These are phyloP conservation scores for Candida sanyaensis DNA, from an alignment of 1,139 yeast species.

Conservation along the genomic window DNA sequence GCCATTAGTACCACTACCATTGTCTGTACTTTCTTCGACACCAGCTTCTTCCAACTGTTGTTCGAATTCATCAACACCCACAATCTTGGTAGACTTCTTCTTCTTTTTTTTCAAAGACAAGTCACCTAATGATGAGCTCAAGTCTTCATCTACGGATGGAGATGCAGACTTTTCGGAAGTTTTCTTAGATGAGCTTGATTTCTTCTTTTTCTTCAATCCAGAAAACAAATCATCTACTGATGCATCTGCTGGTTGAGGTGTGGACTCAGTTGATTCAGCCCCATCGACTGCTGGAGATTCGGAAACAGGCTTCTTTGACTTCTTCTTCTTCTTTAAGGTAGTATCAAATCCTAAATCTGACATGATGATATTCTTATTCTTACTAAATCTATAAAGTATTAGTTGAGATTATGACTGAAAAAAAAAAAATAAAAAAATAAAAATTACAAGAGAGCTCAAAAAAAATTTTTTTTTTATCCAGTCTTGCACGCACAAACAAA, in stretches of 20 bases:
- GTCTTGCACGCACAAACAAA: slow-evolving; percentile 1
- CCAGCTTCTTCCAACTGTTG: slow-evolving; percentile 92
- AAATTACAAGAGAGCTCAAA: background rate
- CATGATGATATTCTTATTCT: slow-evolving; percentile 23
- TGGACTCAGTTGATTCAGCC: slow-evolving; percentile 12
- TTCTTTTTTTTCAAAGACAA: slow-evolving; percentile 84
- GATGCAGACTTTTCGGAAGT: slow-evolving; percentile 24
- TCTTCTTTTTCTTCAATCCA: slow-evolving; percentile 57
- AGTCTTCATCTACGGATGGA: slow-evolving; percentile 49
- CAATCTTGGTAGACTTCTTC: slow-evolving; percentile 66
- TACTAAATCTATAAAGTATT: background rate
- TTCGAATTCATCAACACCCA: slow-evolving; percentile 76
- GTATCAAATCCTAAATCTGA: slow-evolving; percentile 78
- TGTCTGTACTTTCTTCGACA: slow-evolving; percentile 52
- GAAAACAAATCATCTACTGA: slow-evolving; percentile 53
- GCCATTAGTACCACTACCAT: slow-evolving; percentile 19
- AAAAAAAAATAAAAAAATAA: background rate
- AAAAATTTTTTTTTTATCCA: slow-evolving; percentile 2
- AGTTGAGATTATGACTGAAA: slow-evolving; percentile 1
- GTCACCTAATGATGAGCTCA: slow-evolving; percentile 69
- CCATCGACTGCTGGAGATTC: slow-evolving; percentile 7
- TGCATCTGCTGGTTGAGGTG: slow-evolving; percentile 22
- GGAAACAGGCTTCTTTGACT: slow-evolving; percentile 9
- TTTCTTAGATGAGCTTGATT: slow-evolving; percentile 23
- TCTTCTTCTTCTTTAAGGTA: slow-evolving; percentile 57